phyloP scores from a whole-genome alignment of 2,329 filamentous ascomycete species.

The Sarocladium kiliense region DNA sequence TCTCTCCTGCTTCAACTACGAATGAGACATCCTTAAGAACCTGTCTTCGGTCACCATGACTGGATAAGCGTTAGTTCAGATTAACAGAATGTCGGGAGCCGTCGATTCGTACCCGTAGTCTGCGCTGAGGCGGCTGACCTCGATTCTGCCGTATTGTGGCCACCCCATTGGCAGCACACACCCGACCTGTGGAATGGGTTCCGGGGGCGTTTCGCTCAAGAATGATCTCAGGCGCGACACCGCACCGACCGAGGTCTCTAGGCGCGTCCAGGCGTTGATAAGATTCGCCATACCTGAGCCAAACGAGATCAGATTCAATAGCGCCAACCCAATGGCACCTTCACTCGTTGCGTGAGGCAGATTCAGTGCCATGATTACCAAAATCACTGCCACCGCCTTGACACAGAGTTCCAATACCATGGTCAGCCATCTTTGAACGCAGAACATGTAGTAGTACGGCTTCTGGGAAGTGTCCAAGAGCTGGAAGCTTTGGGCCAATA shows the following conservation, averaged over 20 bases:
- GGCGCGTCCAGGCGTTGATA: neutral
- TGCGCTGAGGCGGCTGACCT: neutral
- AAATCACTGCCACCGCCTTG: neutral
- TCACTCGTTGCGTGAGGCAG: neutral
- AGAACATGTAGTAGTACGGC: neutral
- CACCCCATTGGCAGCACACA: neutral
- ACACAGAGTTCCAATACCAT: neutral
- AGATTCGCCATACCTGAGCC: neutral
- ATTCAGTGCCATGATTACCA: conserved; percentile 25
- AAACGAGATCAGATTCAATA: neutral
- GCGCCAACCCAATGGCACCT: neutral
- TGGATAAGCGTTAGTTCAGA: neutral
- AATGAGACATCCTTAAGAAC: conserved; percentile 17
- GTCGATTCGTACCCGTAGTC: neutral
- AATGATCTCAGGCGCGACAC: neutral
- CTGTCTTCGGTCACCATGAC: neutral
- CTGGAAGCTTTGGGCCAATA: neutral
- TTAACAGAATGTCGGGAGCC: too few species aligned
- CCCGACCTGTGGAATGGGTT: neutral
- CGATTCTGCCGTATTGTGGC: neutral
- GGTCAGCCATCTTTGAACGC: neutral
- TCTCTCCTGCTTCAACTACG: conserved; percentile 15
- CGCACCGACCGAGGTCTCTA: neutral
- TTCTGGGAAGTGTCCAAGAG: neutral
- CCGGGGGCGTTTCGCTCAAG: neutral